Evolutionary conservation across 345 rosid species (phyloP), one percentile per base, ranked within the genome.

Genomic region (Populus nigra): DNA sequence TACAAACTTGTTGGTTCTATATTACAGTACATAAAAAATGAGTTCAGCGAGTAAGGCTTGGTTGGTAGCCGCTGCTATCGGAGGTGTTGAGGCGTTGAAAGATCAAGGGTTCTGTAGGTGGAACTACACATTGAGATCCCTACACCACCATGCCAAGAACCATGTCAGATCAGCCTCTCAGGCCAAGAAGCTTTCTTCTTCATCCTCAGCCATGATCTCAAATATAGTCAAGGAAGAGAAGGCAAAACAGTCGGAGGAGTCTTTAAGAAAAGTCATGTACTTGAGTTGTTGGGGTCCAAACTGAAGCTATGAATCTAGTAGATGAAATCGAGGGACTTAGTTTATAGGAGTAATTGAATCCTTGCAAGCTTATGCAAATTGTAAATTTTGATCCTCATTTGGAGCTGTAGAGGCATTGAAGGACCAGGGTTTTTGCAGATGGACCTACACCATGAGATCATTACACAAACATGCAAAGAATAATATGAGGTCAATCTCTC

Each of bases 61-160:
- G 84, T 35, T 61, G 3, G 87, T 77, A 0, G 86, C 87, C 9
- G 81, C 84, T 12, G 79, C 82, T 49, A 63, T 82, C 6, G 85
- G 75, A 35, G 88, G 77, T 8, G 84, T 84, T 13, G 88, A 82
- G 77, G 87, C 83, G 5, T 25, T 84, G 47, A 86, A 86, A 71
- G 86, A 88, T 27, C 87, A 86, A 41, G 87, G 87, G 0, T 75
- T 83, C 63, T 84, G 80, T 68, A 80, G 88, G 57, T 79, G 87
- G 87, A 84, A 88, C 71, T 66, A 65, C 18, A 47, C 79, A 8
- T 11, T 75, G 4, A 78, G 79, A 68, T 75, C 80, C 5, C 39
- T 72, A 2, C 71, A 78, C 20, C 82, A 78, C 3, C 77, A 81
- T 23, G 77, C 77, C 12, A 81, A 67, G 68, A 77, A 69, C 50